Percentiles rank a stretch among this genome's conserved stretches.
Conservation (phyloP, 1,139 yeast species). For the Sugiyamaella japonica region DNA sequence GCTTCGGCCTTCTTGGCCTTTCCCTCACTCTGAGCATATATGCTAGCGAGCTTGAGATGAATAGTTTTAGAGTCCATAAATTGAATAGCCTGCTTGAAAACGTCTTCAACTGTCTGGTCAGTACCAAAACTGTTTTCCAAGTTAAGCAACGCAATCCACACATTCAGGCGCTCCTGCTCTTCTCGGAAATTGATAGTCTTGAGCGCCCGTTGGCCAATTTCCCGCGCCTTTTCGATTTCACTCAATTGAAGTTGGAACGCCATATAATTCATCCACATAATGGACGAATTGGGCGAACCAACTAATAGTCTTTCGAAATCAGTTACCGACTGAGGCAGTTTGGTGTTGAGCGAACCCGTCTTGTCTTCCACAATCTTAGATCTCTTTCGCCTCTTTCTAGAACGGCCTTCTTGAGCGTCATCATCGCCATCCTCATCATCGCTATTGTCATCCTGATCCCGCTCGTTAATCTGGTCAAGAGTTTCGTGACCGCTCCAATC, state of each 20-base stretch:
- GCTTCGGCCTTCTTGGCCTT: constrained; percentile 69
- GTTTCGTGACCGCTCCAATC: constrained; percentile 91
- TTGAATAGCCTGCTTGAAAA: constrained; percentile 81
- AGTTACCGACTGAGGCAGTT: constrained; percentile 85
- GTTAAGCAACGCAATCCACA: constrained; percentile 94
- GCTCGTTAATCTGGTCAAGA: constrained; percentile 54
- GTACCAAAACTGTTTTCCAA: constrained; percentile 93
- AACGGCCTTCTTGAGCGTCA: constrained; percentile 35
- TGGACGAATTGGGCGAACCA: constrained; percentile 91
- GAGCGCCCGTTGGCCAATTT: constrained; percentile 87
- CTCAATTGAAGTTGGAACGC: constrained; percentile 94
- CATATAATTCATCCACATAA: constrained; percentile 97
- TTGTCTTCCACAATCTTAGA: constrained; percentile 63
- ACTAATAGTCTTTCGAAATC: constrained; percentile 90
- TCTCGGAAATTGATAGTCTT: constrained; percentile 88
- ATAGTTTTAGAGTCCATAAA: constrained; percentile 84
- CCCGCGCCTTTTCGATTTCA: constrained; percentile 92
- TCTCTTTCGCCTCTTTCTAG: constrained; percentile 47
- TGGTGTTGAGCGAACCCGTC: constrained; percentile 77
- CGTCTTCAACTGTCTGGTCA: constrained; percentile 74
- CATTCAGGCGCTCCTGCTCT: constrained; percentile 88
- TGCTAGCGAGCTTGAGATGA: constrained; percentile 76
- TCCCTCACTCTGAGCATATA: constrained; percentile 66
- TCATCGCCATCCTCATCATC: constrained; percentile 47
- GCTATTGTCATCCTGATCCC: constrained; percentile 55